Evolutionary conservation across 2,329 filamentous ascomycete genomes (phyloP), one percentile per base, ranked within the genome.

Genomic region (Nannizzia gypsea): DNA sequence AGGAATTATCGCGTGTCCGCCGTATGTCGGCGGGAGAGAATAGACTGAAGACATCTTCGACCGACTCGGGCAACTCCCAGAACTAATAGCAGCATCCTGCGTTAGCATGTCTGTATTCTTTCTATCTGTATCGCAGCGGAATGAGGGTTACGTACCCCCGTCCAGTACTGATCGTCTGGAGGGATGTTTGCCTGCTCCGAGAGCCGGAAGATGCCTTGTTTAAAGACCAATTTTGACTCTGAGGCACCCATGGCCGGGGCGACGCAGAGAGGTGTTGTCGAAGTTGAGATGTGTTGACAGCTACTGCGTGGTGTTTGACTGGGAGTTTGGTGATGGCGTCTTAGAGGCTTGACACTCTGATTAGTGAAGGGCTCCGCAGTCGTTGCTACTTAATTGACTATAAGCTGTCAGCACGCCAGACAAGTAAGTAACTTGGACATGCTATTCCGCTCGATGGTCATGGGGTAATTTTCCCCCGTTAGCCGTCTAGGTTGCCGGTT

Each of bases 211-310:
- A 97, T 95, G 76, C 91, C 92, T 77, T 95, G 89, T 77, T 96
- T 97, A 82, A 99, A 97, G 71, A 92, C 90, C 71, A 97, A 85
- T 82, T 97, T 97, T 69, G 92, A 97, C 78, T 97, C 92, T 76
- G 92, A 96, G 72, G 92, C 92, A 75, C 93, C 93, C 93, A 99
- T 99, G 60, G 38, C 56, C 34, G n/a, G n/a, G 38, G 24, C 24
- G 17, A 50, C 31, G 34, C 31, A 24, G 26, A 36, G 15, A 20
- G 26, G 24, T 17, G 50, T 17, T 54, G 26, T 34, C 26, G 50
- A 31, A 15, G 50, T 54, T 50, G 44, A 13, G 44, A 50, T 50
- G n/a, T 13, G 44, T 50, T 24, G 11, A 24, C 8, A 13, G 44
- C 22, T 3, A 4, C 44, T 50, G 26, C 44, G 44, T 50, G 44